Base-by-base conservation (phyloP, 371 early-diverging fungal genomes). In the Rhizopus sp. region DNA sequence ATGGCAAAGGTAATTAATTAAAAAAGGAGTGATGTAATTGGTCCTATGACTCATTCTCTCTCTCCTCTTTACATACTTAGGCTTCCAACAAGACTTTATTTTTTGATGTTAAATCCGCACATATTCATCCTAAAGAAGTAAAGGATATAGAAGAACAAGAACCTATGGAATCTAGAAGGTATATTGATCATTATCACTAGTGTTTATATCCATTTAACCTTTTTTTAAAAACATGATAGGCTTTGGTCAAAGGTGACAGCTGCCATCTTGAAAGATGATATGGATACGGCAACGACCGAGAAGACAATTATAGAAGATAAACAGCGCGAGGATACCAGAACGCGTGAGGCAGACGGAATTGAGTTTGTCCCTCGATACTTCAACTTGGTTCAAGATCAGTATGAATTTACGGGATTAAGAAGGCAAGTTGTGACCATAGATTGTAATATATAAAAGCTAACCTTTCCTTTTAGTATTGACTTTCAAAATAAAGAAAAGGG, bases 221-320 rank as follows among this genome's bases (percentile, higher is more conserved):
- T 15, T 35, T n/a, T 29, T 55, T 33, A 5, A 5, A 32, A 16
- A 32, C 8, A 38, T 50, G 23, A 7, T 31, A 66, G 66, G 60
- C 59, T 66, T 34, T 96, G 97, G 97, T 77, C 81, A 49, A 79
- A 89, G 42, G 86, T 94, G 16, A 93, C 95, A 13, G 77, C 72
- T n/a, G 93, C 90, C 1, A 72, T 96, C 31, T 68, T 63, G 29
- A 70, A 74, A 7, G 76, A 80, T 64, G 84, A 93, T 62, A 72
- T 93, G 69, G 85, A 90, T 35, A 62, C 74, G 31, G 97, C 96
- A 0, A 95, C 96, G 4, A 68, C 63, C 5, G 91, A 93, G 67
- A 97, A 97, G 67, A 77, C 81, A 2, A 71, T 69, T 5, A 90
- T 96, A 51, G 97, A 96, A 71, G 90, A 93, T 57, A 77, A 77